phyloP scores from a whole-genome alignment of 78 protist genomes.

The Paratrimastix pyriformis region DNA sequence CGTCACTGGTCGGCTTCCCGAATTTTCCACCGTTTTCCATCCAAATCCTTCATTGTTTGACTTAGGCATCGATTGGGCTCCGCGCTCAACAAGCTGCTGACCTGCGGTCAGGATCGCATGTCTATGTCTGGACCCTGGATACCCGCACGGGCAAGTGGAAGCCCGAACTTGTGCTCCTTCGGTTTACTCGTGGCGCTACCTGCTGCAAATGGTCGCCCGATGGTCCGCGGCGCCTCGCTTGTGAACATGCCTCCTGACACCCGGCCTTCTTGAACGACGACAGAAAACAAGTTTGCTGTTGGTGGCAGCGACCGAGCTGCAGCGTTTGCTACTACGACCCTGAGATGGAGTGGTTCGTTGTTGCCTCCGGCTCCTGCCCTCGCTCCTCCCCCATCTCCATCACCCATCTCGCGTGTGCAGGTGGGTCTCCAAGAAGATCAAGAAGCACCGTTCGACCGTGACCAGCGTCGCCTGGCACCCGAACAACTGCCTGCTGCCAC shows the following conservation, averaged over 20 bases:
- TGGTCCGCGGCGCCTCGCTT: too few species aligned
- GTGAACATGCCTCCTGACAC: too few species aligned
- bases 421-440: conserved; percentile 6
- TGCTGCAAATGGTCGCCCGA: conserved; percentile 5
- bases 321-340: background rate
- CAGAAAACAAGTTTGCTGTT: conserved; percentile 8
- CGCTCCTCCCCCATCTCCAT: too few species aligned
- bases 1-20: too few species aligned
- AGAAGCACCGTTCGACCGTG: background rate
- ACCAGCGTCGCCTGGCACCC: conserved; percentile 4
- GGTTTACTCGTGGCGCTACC: background rate
- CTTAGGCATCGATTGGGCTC: conserved; percentile 21
- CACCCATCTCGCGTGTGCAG: too few species aligned
- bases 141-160: background rate
- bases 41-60: too few species aligned
- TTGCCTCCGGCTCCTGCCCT: too few species aligned
- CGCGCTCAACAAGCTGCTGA: background rate
- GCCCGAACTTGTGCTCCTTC: conserved; percentile 12
- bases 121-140: conserved; percentile 4
- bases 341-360: background rate
- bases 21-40: too few species aligned
- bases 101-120: conserved; percentile 8
- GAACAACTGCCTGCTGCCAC: background rate
- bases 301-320: background rate
- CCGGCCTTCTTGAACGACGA: too few species aligned